A percentile compares a stretch with the other conserved stretches of the same genome.
Conservation (phyloP, 129 eudicot genomes). For the Smallanthus sonchifolius region DNA sequence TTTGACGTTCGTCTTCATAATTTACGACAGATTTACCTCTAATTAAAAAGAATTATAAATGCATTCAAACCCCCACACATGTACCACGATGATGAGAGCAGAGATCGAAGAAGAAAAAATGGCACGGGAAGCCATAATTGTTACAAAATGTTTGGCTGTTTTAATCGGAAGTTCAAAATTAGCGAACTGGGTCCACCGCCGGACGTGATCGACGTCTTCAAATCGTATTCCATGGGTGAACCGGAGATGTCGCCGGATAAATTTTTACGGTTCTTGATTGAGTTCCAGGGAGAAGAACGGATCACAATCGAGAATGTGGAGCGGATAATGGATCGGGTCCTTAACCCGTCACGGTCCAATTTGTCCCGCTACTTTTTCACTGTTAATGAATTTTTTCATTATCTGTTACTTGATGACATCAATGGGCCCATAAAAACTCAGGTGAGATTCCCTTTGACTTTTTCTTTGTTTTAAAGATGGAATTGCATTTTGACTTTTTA, state of each 20-base stretch:
- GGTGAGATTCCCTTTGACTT: conserved; percentile 22
- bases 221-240: conserved; percentile 35
- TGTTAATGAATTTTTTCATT: conserved; percentile 68
- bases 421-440: conserved; percentile 64
- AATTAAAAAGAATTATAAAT: conserved; percentile 4
- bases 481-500: neutral
- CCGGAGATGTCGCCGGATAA: conserved; percentile 55
- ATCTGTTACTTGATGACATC: conserved; percentile 60
- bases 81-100: conserved; percentile 30
- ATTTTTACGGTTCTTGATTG: conserved; percentile 52
- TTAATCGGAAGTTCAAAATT: conserved; percentile 78
- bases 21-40: neutral
- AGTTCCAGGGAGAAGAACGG: conserved; percentile 56
- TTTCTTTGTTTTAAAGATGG: neutral
- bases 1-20: neutral
- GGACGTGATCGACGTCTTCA: conserved; percentile 61
- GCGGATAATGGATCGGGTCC: conserved; percentile 44
- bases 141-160: conserved; percentile 86
- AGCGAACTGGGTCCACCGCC: conserved; percentile 65
- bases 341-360: conserved; percentile 35
- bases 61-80: conserved; percentile 29
- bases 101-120: conserved; percentile 29
- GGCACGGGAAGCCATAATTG: conserved; percentile 53
- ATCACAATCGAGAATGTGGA: conserved; percentile 42
- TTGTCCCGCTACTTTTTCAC: conserved; percentile 34